phyloP scores from a whole-genome alignment of 371 early-diverging fungal species.

The Capniomyces stellatus region DNA sequence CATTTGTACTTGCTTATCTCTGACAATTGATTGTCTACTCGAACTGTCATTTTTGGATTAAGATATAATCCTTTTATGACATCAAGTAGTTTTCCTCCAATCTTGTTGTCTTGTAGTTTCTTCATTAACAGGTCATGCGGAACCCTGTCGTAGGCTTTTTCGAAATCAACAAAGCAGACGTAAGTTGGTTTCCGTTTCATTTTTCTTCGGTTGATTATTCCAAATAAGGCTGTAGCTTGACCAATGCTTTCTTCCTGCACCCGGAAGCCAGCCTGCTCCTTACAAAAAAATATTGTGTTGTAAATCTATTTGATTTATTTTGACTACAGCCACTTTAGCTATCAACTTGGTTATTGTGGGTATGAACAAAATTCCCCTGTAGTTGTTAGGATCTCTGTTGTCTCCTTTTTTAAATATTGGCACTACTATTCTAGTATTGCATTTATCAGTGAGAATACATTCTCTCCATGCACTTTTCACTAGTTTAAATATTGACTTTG shows the following conservation, averaged over 20 bases:
- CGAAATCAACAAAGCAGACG: background rate
- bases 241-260: background rate
- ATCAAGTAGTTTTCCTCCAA: background rate
- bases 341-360: background rate
- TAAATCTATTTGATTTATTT: background rate
- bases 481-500: background rate
- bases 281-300: background rate
- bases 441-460: background rate
- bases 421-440: background rate
- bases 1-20: background rate
- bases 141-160: background rate
- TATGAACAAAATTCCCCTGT: slow-evolving; percentile 1
- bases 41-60: background rate
- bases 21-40: background rate
- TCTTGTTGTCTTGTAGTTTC: background rate
- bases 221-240: background rate
- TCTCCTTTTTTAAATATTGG: slow-evolving; percentile 1
- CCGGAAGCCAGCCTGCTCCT: slow-evolving; percentile 1
- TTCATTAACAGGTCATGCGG: background rate
- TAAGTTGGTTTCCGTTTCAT: background rate
- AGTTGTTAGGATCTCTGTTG: background rate
- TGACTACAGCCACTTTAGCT: background rate
- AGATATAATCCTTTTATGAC: background rate
- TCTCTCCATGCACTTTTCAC: background rate
- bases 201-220: background rate